A percentile compares a stretch with the other conserved stretches of the same genome.
Evolutionary conservation across 2,329 filamentous ascomycete genomes (phyloP).

Genomic region (Chrysosporium keratinophilum): DNA sequence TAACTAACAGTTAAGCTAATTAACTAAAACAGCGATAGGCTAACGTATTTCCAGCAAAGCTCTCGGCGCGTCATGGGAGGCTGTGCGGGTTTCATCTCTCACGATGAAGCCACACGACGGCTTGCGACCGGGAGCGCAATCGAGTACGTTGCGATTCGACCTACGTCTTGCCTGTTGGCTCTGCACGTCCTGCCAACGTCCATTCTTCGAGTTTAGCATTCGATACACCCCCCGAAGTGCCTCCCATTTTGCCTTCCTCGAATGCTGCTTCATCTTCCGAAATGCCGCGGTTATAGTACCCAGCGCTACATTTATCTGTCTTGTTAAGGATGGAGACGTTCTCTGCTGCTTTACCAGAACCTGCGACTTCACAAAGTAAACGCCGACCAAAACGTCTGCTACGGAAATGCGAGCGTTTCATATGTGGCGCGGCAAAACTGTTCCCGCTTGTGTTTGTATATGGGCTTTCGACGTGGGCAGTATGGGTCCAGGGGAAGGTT

Average conservation of each 20-base stretch:
- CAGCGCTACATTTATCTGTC: not conserved
- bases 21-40: no score
- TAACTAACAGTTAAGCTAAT: no score
- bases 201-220: not conserved
- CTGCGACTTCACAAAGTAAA: constrained; percentile 33
- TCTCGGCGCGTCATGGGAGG: no score
- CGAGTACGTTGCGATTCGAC: not conserved
- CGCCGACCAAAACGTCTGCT: constrained; percentile 35
- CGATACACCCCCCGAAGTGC: not conserved
- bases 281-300: not conserved
- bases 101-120: no score
- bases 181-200: no score
- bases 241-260: not conserved
- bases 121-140: no score
- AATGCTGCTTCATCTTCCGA: not conserved
- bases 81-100: no score
- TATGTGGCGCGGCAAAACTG: constrained; percentile 67
- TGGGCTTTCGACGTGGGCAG: constrained; percentile 79
- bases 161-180: no score
- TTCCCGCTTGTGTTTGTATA: constrained; percentile 88
- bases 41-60: no score
- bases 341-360: constrained; percentile 25
- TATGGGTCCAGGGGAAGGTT: constrained; percentile 73
- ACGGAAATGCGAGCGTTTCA: constrained; percentile 61
- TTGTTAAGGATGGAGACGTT: constrained; percentile 28